Evolutionary conservation across 352 stramenopile genomes (phyloP).

Genomic region (Globisporangium camurandrum): DNA sequence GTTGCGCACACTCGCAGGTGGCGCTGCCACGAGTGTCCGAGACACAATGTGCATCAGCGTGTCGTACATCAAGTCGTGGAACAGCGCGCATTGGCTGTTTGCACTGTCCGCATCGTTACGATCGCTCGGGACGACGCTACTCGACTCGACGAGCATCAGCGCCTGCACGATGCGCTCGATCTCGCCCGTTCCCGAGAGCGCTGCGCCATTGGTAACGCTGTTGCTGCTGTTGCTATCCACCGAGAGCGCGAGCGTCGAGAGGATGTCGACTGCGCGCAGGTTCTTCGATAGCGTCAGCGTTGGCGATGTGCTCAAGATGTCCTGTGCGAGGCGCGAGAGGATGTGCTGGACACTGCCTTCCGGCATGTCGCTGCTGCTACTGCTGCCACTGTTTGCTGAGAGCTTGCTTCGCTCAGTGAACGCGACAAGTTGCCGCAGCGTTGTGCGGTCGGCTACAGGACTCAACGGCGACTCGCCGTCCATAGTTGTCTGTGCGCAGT

Average conservation of each 20-base stretch:
- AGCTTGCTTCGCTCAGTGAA: conserved; percentile 21
- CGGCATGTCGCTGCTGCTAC: too few species aligned
- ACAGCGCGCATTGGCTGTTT: conserved; percentile 15
- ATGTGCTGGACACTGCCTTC: conserved; percentile 54
- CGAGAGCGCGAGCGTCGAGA: conserved; percentile 42
- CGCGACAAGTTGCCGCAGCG: conserved; percentile 63
- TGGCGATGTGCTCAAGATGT: conserved; percentile 31
- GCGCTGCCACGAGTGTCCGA: conserved; percentile 28
- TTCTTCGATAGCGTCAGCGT: conserved; percentile 44
- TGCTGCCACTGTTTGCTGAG: conserved; percentile 1
- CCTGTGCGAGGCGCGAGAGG: conserved; percentile 35
- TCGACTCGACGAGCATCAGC: conserved; percentile 11
- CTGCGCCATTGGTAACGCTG: not conserved
- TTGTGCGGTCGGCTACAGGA: conserved; percentile 49
- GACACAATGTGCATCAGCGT: conserved; percentile 77
- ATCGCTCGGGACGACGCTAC: too few species aligned
- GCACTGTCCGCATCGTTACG: too few species aligned
- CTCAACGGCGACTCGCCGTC: conserved; percentile 35
- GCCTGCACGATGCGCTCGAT: conserved; percentile 20
- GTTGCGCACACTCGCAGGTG: conserved; percentile 19
- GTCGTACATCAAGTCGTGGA: conserved; percentile 67
- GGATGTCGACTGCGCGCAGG: conserved; percentile 34
- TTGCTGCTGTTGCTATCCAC: conserved; percentile 27
- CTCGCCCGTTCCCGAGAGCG: not conserved
- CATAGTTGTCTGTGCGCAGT: conserved; percentile 12